Conservation (phyloP, 139 green algal species). For the Chlorella sorokiniana region DNA sequence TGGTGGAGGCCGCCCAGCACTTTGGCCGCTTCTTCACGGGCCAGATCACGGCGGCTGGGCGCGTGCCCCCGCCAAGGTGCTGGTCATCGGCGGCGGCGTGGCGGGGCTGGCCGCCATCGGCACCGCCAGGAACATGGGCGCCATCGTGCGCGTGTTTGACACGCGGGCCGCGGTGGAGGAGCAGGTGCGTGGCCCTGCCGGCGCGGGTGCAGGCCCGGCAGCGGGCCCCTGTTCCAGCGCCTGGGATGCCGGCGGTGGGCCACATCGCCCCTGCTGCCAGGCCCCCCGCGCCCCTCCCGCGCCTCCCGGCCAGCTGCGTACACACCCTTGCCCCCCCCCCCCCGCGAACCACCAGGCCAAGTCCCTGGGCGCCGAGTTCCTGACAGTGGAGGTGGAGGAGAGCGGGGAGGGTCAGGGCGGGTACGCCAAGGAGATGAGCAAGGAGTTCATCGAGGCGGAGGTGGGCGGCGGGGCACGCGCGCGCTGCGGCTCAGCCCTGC, state of each 20-base stretch:
- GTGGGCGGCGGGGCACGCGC: conserved; percentile 42
- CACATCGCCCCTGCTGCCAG: neutral
- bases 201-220: neutral
- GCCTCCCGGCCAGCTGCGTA: neutral
- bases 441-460: conserved; percentile 83
- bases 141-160: conserved; percentile 88
- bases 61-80: conserved; percentile 74
- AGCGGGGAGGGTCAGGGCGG: conserved; percentile 74
- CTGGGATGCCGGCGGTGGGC: no score
- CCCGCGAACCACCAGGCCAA: conserved; percentile 57
- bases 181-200: conserved; percentile 39
- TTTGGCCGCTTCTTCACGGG: conserved; percentile 88
- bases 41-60: conserved; percentile 90
- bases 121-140: conserved; percentile 78
- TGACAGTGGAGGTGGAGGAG: conserved; percentile 83
- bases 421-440: conserved; percentile 88
- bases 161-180: conserved; percentile 72
- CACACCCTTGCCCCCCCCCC: neutral
- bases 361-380: conserved; percentile 84
- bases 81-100: conserved; percentile 32
- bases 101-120: conserved; percentile 72
- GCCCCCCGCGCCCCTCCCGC: no score
- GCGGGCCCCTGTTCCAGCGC: no score
- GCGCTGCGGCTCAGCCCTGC: no score
- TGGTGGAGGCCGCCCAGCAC: conserved; percentile 78